A percentile compares a stretch with the other conserved stretches of the same genome.
These are phyloP conservation scores for Populus davidiana DNA, from an alignment of 345 rosid species.

Conservation along the genomic window DNA sequence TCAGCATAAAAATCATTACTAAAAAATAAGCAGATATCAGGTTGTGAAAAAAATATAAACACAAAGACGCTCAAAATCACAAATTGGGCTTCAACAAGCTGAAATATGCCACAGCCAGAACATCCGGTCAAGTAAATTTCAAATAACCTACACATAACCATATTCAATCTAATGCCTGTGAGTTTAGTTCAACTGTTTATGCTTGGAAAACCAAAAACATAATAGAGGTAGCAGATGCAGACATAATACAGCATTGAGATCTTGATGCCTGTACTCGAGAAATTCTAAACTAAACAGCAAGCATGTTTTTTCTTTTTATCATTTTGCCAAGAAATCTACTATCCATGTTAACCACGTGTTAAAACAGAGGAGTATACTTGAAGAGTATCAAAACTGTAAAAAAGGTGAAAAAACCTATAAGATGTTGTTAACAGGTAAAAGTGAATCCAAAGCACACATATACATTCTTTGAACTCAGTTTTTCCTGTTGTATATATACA, in stretches of 20 bases:
- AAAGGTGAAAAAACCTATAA: no score
- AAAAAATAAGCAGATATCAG: neutral
- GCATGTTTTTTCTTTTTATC: neutral
- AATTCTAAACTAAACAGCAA: neutral
- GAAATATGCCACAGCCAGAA: neutral
- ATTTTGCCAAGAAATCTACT: neutral
- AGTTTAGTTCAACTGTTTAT: neutral
- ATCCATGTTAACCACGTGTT: neutral
- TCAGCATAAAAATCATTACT: neutral
- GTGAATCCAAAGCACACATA: neutral
- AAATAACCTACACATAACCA: neutral
- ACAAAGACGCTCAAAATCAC: neutral
- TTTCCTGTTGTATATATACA: neutral
- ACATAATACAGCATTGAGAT: neutral
- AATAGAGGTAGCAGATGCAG: neutral
- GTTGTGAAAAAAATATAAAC: neutral
- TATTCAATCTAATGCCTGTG: neutral
- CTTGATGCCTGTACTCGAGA: neutral
- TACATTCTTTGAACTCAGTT: no score
- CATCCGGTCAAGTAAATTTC: neutral
- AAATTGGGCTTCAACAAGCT: slow-evolving; percentile 1
- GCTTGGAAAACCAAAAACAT: neutral
- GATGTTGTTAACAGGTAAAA: neutral
- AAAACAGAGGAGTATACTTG: neutral
- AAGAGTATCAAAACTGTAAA: neutral